These are phyloP conservation scores for Sporothrix variecibatus DNA, from an alignment of 2,329 filamentous ascomycete genomes.

Conservation along the genomic window DNA sequence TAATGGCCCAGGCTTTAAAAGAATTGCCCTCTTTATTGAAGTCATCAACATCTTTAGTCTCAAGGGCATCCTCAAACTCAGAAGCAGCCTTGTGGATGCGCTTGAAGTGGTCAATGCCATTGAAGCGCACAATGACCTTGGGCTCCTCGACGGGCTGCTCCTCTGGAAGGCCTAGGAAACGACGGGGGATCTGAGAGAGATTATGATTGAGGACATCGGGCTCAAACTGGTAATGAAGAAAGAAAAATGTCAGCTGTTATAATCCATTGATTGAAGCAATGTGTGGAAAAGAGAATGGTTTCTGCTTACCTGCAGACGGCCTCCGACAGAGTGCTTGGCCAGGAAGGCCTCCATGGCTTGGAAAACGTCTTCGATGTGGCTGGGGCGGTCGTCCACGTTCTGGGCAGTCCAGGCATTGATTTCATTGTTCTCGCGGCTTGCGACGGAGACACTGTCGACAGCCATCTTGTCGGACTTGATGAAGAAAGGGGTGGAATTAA, in stretches of 20 bases:
- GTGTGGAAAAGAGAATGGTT: background rate
- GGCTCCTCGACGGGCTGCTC: background rate
- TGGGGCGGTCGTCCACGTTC: background rate
- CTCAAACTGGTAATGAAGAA: background rate
- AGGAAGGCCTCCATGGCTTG: background rate
- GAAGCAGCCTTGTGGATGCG: constrained; percentile 25
- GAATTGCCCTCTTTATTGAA: constrained; percentile 40
- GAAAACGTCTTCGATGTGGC: background rate
- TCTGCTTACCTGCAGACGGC: constrained; percentile 18
- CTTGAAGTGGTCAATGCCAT: constrained; percentile 28
- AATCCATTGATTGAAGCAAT: too few relatives aligned
- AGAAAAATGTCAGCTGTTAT: background rate
- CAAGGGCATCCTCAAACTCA: constrained; percentile 28
- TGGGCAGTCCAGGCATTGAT: background rate
- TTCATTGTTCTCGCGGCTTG: background rate
- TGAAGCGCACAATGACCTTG: constrained; percentile 24
- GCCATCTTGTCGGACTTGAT: background rate
- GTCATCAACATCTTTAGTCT: constrained; percentile 35
- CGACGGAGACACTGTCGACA: background rate
- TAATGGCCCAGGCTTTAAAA: constrained; percentile 30
- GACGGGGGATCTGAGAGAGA: background rate
- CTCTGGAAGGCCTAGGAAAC: background rate
- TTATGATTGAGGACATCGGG: constrained; percentile 10
- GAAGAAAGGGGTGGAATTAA: background rate
- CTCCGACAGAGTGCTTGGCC: constrained; percentile 6